Base-by-base conservation (phyloP, 2,329 filamentous ascomycete species). In the Botrytis deweyae region DNA sequence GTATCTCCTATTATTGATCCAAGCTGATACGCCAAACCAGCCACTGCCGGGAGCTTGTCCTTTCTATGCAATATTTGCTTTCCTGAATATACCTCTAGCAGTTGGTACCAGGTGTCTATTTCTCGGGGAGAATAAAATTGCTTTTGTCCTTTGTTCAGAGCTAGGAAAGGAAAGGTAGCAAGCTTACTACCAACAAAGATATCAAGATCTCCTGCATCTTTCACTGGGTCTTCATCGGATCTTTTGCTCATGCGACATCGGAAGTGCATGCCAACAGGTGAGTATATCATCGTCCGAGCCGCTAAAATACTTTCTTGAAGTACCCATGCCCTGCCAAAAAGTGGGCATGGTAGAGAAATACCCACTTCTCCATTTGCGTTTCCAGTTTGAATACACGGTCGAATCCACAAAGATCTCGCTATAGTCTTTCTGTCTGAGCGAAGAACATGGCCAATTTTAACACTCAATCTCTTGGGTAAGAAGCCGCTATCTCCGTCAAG, bases 301-400 rank as follows among this genome's bases (percentile, higher is more conserved):
- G 65, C 65, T 4, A 68, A 49, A 52, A 68, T 68, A 14, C 22
- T 68, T 33, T 68, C 65, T 29, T 68, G 65, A 6, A 68, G 65
- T 12, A 68, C 65, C 46, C 66, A 69, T 14, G 66, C 46, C 16
- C 49, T 69, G 18, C 36, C 5, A 29, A 40, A 69, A 22, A 58
- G 49, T 20, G 49, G 49, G 10, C 5, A 69, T 40, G 4, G 4
- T 8, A 12, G 16, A 29, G 8, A 29, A 12, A 25, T 29, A 33
- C 33, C 18, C n/a, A 29, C 40, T 36, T 16, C 55, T 18, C 52
- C 25, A 14, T 25, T 38, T 25, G 4, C 5, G 25, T 36, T 20
- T 33, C 33, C 20, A 22, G 22, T 29, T 29, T 52, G 49, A 58
- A 58, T 29, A 42, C 36, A 58, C 40, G 38, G 49, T 8, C 38